Conservation (phyloP, 176 grass and related monocot genomes). For the Poa pratensis region DNA sequence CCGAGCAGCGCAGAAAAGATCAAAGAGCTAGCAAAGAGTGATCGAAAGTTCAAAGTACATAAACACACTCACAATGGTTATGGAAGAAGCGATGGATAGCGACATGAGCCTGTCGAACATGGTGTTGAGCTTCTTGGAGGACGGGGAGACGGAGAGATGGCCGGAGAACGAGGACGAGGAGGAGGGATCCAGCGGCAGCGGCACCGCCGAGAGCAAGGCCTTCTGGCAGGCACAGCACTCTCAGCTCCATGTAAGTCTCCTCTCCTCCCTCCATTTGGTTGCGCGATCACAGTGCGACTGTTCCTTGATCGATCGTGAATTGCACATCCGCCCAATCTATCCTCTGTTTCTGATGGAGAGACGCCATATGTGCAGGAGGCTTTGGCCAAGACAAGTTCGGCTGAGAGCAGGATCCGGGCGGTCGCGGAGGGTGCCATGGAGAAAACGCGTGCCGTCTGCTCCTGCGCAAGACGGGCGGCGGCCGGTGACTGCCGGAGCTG, state of each 20-base stretch:
- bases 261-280: neutral
- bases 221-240: constrained; percentile 76
- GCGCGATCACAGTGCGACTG: neutral
- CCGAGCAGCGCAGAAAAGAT: neutral
- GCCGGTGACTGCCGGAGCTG: constrained; percentile 65
- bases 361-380: constrained; percentile 58
- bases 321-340: neutral
- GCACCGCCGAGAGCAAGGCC: constrained; percentile 49
- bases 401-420: constrained; percentile 68
- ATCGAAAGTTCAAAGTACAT: neutral
- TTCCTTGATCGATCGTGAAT: neutral
- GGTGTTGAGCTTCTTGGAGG: constrained; percentile 76
- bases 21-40: too few relatives aligned
- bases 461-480: constrained; percentile 51
- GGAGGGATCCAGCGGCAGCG: constrained; percentile 6
- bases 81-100: constrained; percentile 40
- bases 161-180: constrained; percentile 37
- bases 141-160: constrained; percentile 50
- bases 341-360: constrained; percentile 27
- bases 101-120: constrained; percentile 72
- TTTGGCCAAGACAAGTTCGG: constrained; percentile 63
- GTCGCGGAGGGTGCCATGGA: constrained; percentile 59
- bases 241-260: constrained; percentile 59
- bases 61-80: constrained; percentile 14
- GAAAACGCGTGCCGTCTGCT: constrained; percentile 51